Evolutionary conservation across 2,329 filamentous ascomycete species (phyloP).

Genomic region (Penicillium sp.): DNA sequence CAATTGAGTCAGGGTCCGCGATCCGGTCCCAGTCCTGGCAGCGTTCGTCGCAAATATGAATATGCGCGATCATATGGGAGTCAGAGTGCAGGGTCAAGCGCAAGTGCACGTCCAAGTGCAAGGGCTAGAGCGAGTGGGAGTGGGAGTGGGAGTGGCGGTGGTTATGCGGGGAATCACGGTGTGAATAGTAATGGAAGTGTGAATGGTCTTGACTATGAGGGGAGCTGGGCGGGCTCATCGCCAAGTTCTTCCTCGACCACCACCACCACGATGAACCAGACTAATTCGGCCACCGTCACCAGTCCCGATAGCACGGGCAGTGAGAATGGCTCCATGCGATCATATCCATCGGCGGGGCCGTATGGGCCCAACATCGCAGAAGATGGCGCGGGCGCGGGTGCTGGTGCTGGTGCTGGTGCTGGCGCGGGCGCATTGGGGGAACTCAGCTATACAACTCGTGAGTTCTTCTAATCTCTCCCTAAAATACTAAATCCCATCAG

Average conservation of each 20-base stretch:
- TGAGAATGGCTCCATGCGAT: conserved; percentile 12
- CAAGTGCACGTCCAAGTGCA: background rate
- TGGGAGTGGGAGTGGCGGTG: background rate
- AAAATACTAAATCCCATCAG: too few species aligned
- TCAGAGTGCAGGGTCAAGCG: too few species aligned
- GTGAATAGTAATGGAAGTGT: background rate
- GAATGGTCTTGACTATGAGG: conserved; percentile 5
- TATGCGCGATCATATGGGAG: background rate
- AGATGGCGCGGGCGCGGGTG: conserved; percentile 7
- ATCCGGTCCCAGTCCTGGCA: background rate
- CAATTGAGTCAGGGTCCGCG: conserved; percentile 16
- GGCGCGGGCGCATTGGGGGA: conserved; percentile 1
- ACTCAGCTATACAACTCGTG: conserved; percentile 11
- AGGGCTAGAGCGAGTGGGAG: background rate
- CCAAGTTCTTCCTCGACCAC: conserved; percentile 23
- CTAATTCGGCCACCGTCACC: conserved; percentile 20
- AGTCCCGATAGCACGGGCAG: conserved; percentile 30
- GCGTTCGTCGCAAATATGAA: background rate
- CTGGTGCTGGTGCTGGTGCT: too few species aligned
- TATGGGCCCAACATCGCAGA: conserved; percentile 15
- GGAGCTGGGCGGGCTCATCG: conserved; percentile 25
- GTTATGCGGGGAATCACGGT: background rate
- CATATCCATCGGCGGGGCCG: conserved; percentile 12
- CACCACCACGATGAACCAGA: conserved; percentile 20
- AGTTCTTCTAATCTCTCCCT: too few species aligned